These are phyloP conservation scores for Myochromella boudieri DNA, from an alignment of 768 basidiomycete genomes.

Conservation along the genomic window DNA sequence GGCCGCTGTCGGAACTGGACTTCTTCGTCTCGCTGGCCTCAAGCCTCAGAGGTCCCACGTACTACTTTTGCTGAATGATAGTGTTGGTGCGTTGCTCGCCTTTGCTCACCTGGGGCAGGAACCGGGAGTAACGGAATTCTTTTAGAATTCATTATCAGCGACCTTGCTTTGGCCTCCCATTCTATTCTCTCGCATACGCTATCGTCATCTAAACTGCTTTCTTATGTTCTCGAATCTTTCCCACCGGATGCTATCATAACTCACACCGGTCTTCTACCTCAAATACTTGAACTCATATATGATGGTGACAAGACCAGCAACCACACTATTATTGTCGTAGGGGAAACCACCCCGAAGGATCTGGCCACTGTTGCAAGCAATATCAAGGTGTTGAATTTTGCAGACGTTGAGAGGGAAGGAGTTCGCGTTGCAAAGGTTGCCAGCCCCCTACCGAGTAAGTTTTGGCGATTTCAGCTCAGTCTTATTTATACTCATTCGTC, in stretches of 20 bases:
- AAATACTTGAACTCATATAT: conserved; percentile 71
- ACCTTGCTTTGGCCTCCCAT: conserved; percentile 73
- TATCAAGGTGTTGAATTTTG: conserved; percentile 62
- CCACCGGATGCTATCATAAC: conserved; percentile 76
- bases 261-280: conserved; percentile 61
- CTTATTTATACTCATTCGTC: neutral
- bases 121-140: neutral
- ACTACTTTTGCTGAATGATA: conserved; percentile 76
- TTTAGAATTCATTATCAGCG: conserved; percentile 75
- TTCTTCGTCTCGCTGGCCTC: conserved; percentile 55
- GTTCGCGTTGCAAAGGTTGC: conserved; percentile 45
- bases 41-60: conserved; percentile 64
- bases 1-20: conserved; percentile 72
- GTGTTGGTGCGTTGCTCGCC: conserved; percentile 58
- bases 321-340: conserved; percentile 70
- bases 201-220: conserved; percentile 58
- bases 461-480: neutral
- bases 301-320: conserved; percentile 49
- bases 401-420: conserved; percentile 71
- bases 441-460: conserved; percentile 55
- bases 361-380: conserved; percentile 49
- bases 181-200: conserved; percentile 70
- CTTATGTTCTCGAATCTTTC: conserved; percentile 61
- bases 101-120: neutral
- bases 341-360: conserved; percentile 50